Evolutionary conservation across 2,329 filamentous ascomycete genomes (phyloP).

Genomic region (Pseudogymnoascus sp.): DNA sequence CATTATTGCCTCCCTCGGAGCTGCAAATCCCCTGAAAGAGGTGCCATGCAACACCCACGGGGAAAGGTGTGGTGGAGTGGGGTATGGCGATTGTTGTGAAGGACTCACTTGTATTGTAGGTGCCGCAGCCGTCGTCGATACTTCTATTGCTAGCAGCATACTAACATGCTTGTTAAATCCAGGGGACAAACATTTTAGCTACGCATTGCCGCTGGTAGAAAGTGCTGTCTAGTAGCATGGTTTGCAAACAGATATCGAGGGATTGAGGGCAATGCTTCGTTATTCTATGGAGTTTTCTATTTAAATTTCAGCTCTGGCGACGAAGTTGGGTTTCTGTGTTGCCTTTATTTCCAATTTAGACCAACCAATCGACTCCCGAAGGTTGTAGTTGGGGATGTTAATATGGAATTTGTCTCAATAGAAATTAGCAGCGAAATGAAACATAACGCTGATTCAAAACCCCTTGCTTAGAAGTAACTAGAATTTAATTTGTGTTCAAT

Average conservation of each 20-base stretch:
- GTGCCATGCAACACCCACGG: background rate
- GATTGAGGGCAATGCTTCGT: background rate
- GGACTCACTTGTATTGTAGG: background rate
- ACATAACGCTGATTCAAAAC: background rate
- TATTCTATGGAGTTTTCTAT: background rate
- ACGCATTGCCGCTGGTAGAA: background rate
- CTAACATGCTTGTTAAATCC: background rate
- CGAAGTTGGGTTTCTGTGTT: background rate
- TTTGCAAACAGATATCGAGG: background rate
- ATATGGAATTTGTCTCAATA: background rate
- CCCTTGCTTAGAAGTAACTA: background rate
- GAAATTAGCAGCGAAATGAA: background rate
- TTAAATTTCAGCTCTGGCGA: background rate
- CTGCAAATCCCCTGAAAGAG: background rate
- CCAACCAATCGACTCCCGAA: background rate
- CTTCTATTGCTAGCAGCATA: background rate
- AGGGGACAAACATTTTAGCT: background rate
- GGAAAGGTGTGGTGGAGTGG: background rate
- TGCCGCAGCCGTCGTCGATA: background rate
- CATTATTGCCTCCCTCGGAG: background rate
- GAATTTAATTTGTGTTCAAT: background rate
- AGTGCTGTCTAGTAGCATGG: background rate
- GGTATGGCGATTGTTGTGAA: background rate
- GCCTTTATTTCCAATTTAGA: background rate
- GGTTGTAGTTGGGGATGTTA: background rate